Conservation (phyloP, 192 early-diverging fungal species). For the Allomyces macrogynus region DNA sequence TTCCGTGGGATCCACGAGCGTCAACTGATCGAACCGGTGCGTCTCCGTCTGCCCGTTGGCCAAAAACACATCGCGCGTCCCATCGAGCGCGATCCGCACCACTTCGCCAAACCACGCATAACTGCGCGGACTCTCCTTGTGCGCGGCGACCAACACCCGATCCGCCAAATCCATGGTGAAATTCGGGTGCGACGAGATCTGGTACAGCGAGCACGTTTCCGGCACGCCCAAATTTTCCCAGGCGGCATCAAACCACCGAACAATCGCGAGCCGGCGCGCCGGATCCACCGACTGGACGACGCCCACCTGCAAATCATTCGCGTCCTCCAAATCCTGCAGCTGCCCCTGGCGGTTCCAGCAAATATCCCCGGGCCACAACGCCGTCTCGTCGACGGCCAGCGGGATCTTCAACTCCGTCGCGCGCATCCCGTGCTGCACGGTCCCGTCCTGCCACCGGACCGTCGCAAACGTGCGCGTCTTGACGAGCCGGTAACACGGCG, state of each 20-base stretch:
- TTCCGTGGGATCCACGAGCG: not conserved
- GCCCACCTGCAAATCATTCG: conserved; percentile 14
- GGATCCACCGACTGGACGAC: conserved; percentile 18
- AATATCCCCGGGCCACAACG: conserved; percentile 21
- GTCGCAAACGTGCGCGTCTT: conserved; percentile 12
- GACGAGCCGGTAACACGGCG: conserved; percentile 8
- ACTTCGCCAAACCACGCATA: conserved; percentile 27
- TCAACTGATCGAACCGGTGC: not conserved
- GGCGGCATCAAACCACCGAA: conserved; percentile 22
- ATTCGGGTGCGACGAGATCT: conserved; percentile 1
- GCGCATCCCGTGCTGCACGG: conserved; percentile 5
- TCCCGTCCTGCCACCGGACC: conserved; percentile 19
- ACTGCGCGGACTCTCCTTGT: conserved; percentile 1
- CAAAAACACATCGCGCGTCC: not conserved
- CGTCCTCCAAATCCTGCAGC: conserved; percentile 10
- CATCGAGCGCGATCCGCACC: conserved; percentile 12
- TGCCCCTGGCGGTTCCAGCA: conserved; percentile 14
- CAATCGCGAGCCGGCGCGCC: conserved; percentile 9
- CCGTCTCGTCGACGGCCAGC: conserved; percentile 21
- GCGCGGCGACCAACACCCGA: not conserved
- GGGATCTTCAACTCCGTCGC: conserved; percentile 13
- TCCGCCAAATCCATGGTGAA: conserved; percentile 14
- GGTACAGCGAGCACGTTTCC: conserved; percentile 1
- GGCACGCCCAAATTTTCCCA: conserved; percentile 11
- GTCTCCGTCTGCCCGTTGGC: not conserved